These are phyloP conservation scores for Circinella minor DNA, from an alignment of 371 early-diverging fungal genomes.

Conservation along the genomic window DNA sequence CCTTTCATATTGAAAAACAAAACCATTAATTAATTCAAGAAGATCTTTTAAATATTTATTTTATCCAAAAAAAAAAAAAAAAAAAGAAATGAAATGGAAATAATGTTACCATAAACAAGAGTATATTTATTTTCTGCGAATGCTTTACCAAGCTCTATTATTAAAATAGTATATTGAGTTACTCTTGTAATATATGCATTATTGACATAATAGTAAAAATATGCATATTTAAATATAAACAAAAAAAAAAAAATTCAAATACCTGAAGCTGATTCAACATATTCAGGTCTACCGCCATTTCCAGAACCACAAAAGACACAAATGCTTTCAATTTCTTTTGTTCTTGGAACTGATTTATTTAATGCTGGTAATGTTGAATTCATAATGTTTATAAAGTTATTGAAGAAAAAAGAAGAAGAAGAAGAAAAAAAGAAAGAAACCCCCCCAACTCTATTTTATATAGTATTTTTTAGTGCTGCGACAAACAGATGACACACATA, in stretches of 20 bases:
- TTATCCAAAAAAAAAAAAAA: neutral
- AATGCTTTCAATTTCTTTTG: conserved; percentile 47
- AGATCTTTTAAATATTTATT: neutral
- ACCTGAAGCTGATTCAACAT: conserved; percentile 61
- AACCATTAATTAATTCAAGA: neutral
- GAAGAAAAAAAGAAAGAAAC: neutral
- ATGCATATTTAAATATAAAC: neutral
- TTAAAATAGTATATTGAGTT: too few species aligned
- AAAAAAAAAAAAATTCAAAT: conserved; percentile 5
- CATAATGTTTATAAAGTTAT: neutral
- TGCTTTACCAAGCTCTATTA: conserved; percentile 61
- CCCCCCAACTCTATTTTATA: neutral
- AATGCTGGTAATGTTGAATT: conserved; percentile 19
- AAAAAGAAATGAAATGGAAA: neutral
- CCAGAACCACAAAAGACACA: conserved; percentile 83
- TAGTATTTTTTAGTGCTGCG: too few species aligned
- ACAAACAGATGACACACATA: too few species aligned
- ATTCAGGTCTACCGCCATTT: conserved; percentile 58
- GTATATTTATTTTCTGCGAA: conserved; percentile 66
- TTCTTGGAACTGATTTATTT: conserved; percentile 4
- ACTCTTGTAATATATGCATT: too few species aligned
- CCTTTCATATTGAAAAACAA: conserved; percentile 37
- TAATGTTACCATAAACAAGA: conserved; percentile 76
- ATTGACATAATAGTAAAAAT: too few species aligned
- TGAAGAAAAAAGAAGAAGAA: neutral